Percentiles rank a stretch among this genome's conserved stretches.
phyloP scores from a whole-genome alignment of 306 rosid genomes.

The Castanea mollissima region DNA sequence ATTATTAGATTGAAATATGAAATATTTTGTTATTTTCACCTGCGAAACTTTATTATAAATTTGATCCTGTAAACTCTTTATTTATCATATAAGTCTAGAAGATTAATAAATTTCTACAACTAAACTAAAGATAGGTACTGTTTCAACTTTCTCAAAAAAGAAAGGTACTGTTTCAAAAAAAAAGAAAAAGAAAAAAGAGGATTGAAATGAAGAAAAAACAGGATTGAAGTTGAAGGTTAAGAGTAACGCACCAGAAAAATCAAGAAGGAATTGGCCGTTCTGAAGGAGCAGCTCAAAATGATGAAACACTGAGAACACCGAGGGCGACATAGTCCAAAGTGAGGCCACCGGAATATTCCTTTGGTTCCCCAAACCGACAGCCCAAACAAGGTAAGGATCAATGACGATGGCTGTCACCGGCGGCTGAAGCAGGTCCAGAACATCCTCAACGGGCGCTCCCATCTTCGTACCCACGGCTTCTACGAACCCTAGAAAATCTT shows the following conservation, averaged over 20 bases:
- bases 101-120: too few relatives aligned
- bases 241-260: not conserved
- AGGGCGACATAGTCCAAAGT: conserved; percentile 49
- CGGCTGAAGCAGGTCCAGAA: conserved; percentile 36
- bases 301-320: conserved; percentile 32
- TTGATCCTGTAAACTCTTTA: too few relatives aligned
- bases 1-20: too few relatives aligned
- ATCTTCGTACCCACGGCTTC: conserved; percentile 51
- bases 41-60: too few relatives aligned
- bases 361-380: conserved; percentile 24
- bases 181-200: too few relatives aligned
- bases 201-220: too few relatives aligned
- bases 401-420: conserved; percentile 31
- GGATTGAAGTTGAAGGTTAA: too few relatives aligned
- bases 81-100: too few relatives aligned
- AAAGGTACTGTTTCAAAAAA: too few relatives aligned
- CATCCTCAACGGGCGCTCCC: conserved; percentile 44
- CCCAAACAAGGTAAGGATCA: conserved; percentile 40
- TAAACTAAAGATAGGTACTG: too few relatives aligned
- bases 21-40: too few relatives aligned
- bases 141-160: too few relatives aligned
- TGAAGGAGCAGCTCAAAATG: conserved; percentile 28
- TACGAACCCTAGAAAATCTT: conserved; percentile 39
- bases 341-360: conserved; percentile 47
- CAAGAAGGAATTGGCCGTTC: conserved; percentile 17